These are phyloP conservation scores for Dothistroma pini DNA, from an alignment of 2,329 filamentous ascomycete genomes.

Conservation along the genomic window DNA sequence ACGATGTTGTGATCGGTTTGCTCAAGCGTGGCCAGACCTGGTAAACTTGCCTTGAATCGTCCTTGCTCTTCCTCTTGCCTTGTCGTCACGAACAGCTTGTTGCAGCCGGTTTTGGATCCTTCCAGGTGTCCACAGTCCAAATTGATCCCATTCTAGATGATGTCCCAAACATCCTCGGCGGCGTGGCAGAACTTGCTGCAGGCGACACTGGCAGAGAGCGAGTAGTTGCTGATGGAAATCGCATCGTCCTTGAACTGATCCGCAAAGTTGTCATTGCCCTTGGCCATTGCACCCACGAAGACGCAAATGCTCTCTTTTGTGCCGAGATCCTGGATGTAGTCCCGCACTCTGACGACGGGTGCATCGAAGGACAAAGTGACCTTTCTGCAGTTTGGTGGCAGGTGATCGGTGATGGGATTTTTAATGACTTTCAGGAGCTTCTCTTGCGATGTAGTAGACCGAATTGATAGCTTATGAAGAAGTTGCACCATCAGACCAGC, in stretches of 20 bases:
- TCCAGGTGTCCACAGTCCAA: not conserved
- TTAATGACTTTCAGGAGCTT: constrained; percentile 97
- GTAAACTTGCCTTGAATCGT: constrained; percentile 24
- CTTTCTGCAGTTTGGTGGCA: constrained; percentile 96
- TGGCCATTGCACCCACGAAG: constrained; percentile 98
- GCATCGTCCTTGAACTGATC: constrained; percentile 94
- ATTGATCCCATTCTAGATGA: constrained; percentile 59
- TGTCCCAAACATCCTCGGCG: constrained; percentile 92
- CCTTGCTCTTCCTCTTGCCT: constrained; percentile 3
- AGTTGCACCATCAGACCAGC: constrained; percentile 98
- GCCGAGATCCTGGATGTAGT: constrained; percentile 77
- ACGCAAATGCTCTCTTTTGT: constrained; percentile 93
- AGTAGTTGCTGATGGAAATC: constrained; percentile 98
- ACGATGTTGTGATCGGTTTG: constrained; percentile 26
- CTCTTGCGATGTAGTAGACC: constrained; percentile 94
- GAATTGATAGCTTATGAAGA: constrained; percentile 89
- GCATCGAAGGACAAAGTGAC: constrained; percentile 95
- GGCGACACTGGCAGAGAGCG: constrained; percentile 91
- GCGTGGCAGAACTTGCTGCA: constrained; percentile 99
- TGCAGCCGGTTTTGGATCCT: not conserved
- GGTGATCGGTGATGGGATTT: constrained; percentile 95
- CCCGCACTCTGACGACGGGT: constrained; percentile 77
- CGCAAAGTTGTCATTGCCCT: constrained; percentile 92
- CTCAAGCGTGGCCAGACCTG: constrained; percentile 11
- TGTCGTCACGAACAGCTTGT: constrained; percentile 1